A percentile compares a stretch with the other conserved stretches of the same genome.
Evolutionary conservation across 495 filamentous ascomycete species (phyloP).

Genomic region (Tetracladium marchalianum): DNA sequence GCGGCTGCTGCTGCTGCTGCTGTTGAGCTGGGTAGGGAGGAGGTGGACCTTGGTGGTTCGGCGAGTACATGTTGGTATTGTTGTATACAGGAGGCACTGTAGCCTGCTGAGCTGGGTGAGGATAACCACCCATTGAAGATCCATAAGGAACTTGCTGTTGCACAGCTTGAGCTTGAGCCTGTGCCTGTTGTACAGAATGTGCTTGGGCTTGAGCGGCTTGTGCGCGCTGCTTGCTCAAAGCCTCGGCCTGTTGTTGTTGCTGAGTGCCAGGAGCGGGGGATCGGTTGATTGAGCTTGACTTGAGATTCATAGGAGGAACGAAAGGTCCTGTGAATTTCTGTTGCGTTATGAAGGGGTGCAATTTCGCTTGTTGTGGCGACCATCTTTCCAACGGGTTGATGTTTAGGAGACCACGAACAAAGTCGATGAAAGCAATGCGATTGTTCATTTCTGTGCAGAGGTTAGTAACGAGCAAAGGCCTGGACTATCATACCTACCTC

Average conservation of each 20-base stretch:
- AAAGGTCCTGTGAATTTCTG: slow-evolving; percentile 94
- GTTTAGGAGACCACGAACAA: slow-evolving; percentile 87
- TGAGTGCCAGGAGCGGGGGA: slow-evolving; percentile 95
- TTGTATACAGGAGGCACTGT: slow-evolving; percentile 61
- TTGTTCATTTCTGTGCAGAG: slow-evolving; percentile 81
- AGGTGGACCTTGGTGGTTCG: slow-evolving; percentile 55
- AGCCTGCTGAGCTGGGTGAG: slow-evolving; percentile 30
- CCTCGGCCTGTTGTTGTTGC: slow-evolving; percentile 91
- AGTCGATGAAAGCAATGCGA: slow-evolving; percentile 96
- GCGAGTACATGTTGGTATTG: slow-evolving; percentile 62
- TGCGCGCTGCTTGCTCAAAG: slow-evolving; percentile 77
- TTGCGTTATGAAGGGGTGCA: slow-evolving; percentile 98
- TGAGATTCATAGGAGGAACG: slow-evolving; percentile 94
- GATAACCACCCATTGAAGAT: slow-evolving; percentile 29
- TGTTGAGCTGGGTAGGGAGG: slow-evolving; percentile 66
- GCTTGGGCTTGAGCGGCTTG: slow-evolving; percentile 43
- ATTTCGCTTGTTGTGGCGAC: slow-evolving; percentile 95
- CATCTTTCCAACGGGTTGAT: slow-evolving; percentile 96
- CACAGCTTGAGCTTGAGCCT: slow-evolving; percentile 41
- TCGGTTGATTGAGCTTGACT: slow-evolving; percentile 68
- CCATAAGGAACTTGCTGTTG: slow-evolving; percentile 14
- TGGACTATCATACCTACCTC: slow-evolving; percentile 52
- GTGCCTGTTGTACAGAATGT: slow-evolving; percentile 47
- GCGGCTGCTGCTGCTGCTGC: slow-evolving; percentile 16
- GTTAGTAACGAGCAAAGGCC: slow-evolving; percentile 15